A percentile compares a stretch with the other conserved stretches of the same genome.
phyloP scores from a whole-genome alignment of 2,329 filamentous ascomycete genomes.

The Alternaria solani region DNA sequence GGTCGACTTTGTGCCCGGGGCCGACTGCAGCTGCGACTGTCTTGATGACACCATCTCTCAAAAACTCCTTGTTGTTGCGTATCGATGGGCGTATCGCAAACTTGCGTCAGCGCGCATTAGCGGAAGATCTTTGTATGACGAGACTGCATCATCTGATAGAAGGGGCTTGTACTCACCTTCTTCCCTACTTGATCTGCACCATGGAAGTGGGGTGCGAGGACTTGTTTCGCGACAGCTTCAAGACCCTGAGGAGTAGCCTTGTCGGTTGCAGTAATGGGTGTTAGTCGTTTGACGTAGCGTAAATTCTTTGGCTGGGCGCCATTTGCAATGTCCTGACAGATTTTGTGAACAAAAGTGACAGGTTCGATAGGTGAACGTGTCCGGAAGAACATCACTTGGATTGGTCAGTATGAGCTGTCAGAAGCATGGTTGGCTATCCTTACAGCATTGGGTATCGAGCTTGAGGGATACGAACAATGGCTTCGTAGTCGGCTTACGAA shows the following conservation, averaged over 20 bases:
- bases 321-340: constrained; percentile 65
- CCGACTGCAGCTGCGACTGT: constrained; percentile 72
- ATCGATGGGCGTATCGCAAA: constrained; percentile 86
- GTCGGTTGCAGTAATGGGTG: constrained; percentile 65
- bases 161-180: constrained; percentile 56
- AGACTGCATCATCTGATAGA: constrained; percentile 16
- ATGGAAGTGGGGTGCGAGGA: constrained; percentile 72
- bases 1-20: constrained; percentile 75
- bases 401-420: constrained; percentile 21
- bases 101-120: constrained; percentile 55
- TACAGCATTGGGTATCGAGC: constrained; percentile 65
- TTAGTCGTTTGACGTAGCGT: constrained; percentile 67
- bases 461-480: constrained; percentile 62
- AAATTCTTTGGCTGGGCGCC: constrained; percentile 62
- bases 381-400: constrained; percentile 65
- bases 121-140: constrained; percentile 16
- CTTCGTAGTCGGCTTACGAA: constrained; percentile 62
- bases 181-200: constrained; percentile 57
- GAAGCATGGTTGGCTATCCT: constrained; percentile 27
- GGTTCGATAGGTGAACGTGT: constrained; percentile 66
- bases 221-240: constrained; percentile 68
- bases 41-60: constrained; percentile 74
- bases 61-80: constrained; percentile 74
- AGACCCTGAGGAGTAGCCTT: constrained; percentile 76
- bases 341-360: constrained; percentile 65